Evolutionary conservation across 2,329 filamentous ascomycete genomes (phyloP), one percentile per base, ranked within the genome.

Genomic region (Dendrostoma leiphaemia): DNA sequence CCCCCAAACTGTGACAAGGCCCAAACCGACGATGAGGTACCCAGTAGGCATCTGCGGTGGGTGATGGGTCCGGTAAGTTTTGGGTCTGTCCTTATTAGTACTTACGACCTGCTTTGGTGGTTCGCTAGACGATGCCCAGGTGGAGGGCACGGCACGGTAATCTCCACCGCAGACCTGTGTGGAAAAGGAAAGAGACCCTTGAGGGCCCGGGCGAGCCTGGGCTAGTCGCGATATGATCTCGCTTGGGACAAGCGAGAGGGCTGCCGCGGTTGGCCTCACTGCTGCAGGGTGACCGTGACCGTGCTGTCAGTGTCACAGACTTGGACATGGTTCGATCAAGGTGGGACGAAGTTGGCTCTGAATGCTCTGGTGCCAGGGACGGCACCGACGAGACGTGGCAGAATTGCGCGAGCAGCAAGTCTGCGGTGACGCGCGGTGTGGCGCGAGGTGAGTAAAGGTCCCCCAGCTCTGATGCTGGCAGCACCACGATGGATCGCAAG

Each of bases 1-100:
- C 45, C 37, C 44, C 35, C 53, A 52, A 41, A 41, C 54, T 56
- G 50, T 53, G 50, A 53, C 54, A 53, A 44, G 54, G 46, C 50
- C 54, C 50, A 46, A 48, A 56, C 50, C 53, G 54, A 43, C 45
- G 45, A 46, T 49, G 54, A 37, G 26, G 26, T 12, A 19, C 12
- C 10, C 23, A 17, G 23, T n/a, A 37, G 17, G 5, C 28, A 44
- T 19, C 38, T 44, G 13, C n/a, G 15, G 15, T n/a, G 21, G 21
- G 13, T n/a, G n/a, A 23, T 44, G 19, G 48, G 19, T 28, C 21
- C 28, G 38, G 9, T 24, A 17, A 44, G 15, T 6, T n/a, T 17
- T 31, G 43, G 21, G 43, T 15, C 43, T 6, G 43, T 31, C 17
- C 43, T 29, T 19, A 19, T 45, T 15, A 15, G 5, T 37, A 15